Percentiles rank a stretch among this genome's conserved stretches.
Conservation (phyloP, 1,139 yeast genomes). For the Suhomyces yuchorum region DNA sequence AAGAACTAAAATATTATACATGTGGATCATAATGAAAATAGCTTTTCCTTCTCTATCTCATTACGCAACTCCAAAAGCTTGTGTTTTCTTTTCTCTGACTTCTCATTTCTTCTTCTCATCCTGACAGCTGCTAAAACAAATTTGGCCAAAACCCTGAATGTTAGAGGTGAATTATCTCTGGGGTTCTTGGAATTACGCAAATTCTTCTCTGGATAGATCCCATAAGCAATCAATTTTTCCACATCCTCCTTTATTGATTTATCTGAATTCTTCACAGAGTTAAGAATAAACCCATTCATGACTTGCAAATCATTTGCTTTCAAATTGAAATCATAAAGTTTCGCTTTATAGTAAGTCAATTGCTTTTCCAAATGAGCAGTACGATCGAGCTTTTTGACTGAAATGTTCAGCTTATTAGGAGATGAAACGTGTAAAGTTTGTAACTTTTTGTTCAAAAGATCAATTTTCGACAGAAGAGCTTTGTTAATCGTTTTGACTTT, state of each 20-base stretch:
- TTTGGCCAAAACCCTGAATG: constrained; percentile 34
- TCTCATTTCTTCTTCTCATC: constrained; percentile 43
- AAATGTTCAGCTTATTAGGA: not conserved
- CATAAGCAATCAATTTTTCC: constrained; percentile 45
- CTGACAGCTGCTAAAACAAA: constrained; percentile 60
- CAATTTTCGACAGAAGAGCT: constrained; percentile 24
- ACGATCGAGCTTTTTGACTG: constrained; percentile 6
- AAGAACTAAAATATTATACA: constrained; percentile 9
- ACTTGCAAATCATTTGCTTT: constrained; percentile 52
- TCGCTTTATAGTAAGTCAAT: constrained; percentile 40
- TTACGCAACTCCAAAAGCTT: constrained; percentile 30
- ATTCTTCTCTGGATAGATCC: constrained; percentile 54
- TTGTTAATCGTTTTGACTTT: constrained; percentile 19
- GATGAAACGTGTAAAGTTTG: constrained; percentile 12
- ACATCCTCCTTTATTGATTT: constrained; percentile 43
- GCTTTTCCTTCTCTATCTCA: constrained; percentile 29
- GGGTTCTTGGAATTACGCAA: constrained; percentile 19
- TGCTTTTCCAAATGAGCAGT: constrained; percentile 27
- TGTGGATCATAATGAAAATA: constrained; percentile 1
- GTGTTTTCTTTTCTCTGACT: constrained; percentile 27
- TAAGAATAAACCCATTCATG: constrained; percentile 51
- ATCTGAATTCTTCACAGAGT: constrained; percentile 49
- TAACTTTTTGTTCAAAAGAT: constrained; percentile 19
- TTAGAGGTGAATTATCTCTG: constrained; percentile 15
- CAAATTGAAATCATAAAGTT: constrained; percentile 38